Evolutionary conservation across 148 eudicot species (phyloP).

Genomic region (Chenopodium album): DNA sequence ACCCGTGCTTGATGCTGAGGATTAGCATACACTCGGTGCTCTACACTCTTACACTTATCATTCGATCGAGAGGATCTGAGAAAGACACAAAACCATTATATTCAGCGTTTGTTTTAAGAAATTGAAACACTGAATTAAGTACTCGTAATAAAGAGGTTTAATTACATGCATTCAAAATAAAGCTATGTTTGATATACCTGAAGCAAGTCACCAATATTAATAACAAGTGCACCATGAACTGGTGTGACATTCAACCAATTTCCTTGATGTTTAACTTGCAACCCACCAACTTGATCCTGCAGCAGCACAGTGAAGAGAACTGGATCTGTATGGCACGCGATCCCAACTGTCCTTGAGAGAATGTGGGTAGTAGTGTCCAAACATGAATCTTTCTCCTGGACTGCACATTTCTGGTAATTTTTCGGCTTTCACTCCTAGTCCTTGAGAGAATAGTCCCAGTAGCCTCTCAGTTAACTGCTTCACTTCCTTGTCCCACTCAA

Average conservation of each 20-base stretch:
- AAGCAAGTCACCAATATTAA: conserved; percentile 49
- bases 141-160: too few species aligned
- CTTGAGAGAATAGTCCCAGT: conserved; percentile 37
- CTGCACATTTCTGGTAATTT: conserved; percentile 28
- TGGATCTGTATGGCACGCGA: conserved; percentile 45
- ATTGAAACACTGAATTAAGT: too few species aligned
- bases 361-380: conserved; percentile 41
- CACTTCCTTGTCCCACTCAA: conserved; percentile 44
- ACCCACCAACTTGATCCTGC: conserved; percentile 46
- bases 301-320: conserved; percentile 41
- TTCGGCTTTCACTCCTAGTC: conserved; percentile 28
- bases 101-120: too few species aligned
- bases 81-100: not conserved
- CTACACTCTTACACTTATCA: conserved; percentile 59
- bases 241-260: conserved; percentile 48
- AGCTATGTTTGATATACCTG: conserved; percentile 29
- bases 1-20: conserved; percentile 37
- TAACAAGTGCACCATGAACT: conserved; percentile 38
- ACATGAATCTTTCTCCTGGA: conserved; percentile 24
- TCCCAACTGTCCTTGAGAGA: conserved; percentile 50
- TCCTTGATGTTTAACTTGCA: conserved; percentile 42
- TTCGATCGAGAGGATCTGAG: conserved; percentile 52
- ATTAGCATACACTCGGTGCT: conserved; percentile 64
- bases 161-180: too few species aligned
- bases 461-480: conserved; percentile 32